Evolutionary conservation across 2,329 filamentous ascomycete species (phyloP).

Genomic region (Colletotrichum magnum): DNA sequence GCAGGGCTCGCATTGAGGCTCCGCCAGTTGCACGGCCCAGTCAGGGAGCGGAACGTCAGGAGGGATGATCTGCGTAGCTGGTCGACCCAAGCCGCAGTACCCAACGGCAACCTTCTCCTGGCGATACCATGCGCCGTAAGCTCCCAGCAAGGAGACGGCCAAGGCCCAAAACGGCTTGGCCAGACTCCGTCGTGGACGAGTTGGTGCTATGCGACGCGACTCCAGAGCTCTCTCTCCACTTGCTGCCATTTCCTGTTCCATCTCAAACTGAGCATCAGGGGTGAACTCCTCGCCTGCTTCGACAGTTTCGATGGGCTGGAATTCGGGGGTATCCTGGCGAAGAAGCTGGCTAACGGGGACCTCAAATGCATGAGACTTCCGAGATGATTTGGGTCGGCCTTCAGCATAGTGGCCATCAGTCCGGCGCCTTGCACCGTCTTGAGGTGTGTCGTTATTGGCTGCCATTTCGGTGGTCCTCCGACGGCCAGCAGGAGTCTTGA

Average conservation of each 20-base stretch:
- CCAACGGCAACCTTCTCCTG: constrained; percentile 97
- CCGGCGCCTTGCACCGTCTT: constrained; percentile 59
- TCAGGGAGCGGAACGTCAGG: constrained; percentile 74
- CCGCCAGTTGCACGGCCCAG: constrained; percentile 76
- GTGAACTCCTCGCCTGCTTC: constrained; percentile 94
- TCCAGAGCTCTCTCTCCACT: constrained; percentile 63
- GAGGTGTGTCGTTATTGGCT: constrained; percentile 27
- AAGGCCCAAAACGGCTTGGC: constrained; percentile 80
- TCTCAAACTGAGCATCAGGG: constrained; percentile 86
- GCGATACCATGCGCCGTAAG: constrained; percentile 86
- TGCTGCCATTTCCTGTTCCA: constrained; percentile 77
- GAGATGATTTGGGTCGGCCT: constrained; percentile 38
- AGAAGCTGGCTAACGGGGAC: constrained; percentile 62
- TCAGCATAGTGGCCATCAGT: constrained; percentile 51
- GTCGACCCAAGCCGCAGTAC: constrained; percentile 88
- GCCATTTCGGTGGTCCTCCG: constrained; percentile 60
- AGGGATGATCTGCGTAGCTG: constrained; percentile 66
- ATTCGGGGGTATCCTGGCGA: constrained; percentile 52
- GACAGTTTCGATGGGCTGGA: constrained; percentile 51
- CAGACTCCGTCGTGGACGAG: constrained; percentile 61
- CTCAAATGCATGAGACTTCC: constrained; percentile 70
- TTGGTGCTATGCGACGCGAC: constrained; percentile 57
- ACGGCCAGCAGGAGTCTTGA: constrained; percentile 63
- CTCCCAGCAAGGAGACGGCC: constrained; percentile 76
- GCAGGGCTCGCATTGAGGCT: constrained; percentile 90